Conservation (phyloP, 1,284 basidiomycete species). For the Kwoniella shivajii region DNA sequence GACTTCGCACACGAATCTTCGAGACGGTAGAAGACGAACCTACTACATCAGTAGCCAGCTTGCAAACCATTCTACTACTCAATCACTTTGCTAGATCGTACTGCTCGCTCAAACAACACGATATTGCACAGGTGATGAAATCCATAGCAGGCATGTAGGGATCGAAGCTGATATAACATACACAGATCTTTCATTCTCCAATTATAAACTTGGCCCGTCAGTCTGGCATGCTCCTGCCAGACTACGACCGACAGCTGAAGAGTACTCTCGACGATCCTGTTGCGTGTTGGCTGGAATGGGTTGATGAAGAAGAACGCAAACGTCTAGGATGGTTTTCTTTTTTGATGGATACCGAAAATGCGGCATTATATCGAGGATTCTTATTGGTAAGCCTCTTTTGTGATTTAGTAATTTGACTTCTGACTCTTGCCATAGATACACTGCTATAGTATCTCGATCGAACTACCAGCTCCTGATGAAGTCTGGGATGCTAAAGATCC, state of each 20-base stretch:
- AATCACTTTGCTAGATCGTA: constrained; percentile 34
- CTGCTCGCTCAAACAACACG: constrained; percentile 31
- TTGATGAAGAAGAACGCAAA: constrained; percentile 29
- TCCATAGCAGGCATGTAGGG: not conserved
- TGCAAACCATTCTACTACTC: constrained; percentile 31
- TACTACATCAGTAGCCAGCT: constrained; percentile 11
- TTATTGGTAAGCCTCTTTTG: constrained; percentile 17
- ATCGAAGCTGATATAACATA: not conserved
- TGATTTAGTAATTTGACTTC: not conserved
- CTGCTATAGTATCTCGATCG: constrained; percentile 21
- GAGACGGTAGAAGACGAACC: constrained; percentile 34
- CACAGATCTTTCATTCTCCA: constrained; percentile 33
- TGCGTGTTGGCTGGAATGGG: constrained; percentile 30
- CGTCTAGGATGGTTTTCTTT: constrained; percentile 33
- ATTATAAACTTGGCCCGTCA: constrained; percentile 27
- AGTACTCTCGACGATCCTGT: constrained; percentile 17
- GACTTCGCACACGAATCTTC: constrained; percentile 27
- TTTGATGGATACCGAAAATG: constrained; percentile 35
- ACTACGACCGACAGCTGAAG: constrained; percentile 7
- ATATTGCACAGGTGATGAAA: constrained; percentile 23
- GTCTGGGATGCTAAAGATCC: constrained; percentile 24
- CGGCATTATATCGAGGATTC: constrained; percentile 25
- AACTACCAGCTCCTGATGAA: constrained; percentile 13
- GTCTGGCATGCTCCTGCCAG: constrained; percentile 23
- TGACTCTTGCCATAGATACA: constrained; percentile 14